phyloP scores from a whole-genome alignment of 257 asterid genomes.

The Ilex aquifolium region DNA sequence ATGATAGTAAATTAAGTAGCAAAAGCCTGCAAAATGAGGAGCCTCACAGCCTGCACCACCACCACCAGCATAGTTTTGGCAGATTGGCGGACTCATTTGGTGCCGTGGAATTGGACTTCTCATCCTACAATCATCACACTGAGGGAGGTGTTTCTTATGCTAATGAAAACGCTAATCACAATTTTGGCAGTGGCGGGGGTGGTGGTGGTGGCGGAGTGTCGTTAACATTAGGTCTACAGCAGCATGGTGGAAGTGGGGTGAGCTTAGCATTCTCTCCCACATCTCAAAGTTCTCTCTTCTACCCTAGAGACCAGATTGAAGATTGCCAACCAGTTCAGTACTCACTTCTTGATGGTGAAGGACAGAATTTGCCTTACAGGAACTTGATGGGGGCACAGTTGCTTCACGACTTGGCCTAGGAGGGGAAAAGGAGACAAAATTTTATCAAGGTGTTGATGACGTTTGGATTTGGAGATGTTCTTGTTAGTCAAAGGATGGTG shows the following conservation, averaged over 20 bases:
- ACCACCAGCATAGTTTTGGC: conserved; percentile 17
- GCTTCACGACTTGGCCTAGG: conserved; percentile 88
- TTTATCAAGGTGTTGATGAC: neutral
- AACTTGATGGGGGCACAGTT: conserved; percentile 90
- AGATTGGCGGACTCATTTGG: conserved; percentile 31
- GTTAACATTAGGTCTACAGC: conserved; percentile 68
- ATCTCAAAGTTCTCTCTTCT: conserved; percentile 47
- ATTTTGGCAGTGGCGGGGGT: conserved; percentile 4
- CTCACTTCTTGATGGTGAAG: conserved; percentile 70
- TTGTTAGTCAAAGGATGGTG: neutral
- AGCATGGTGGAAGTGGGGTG: conserved; percentile 51
- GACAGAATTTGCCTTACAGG: conserved; percentile 72
- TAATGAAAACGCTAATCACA: conserved; percentile 12
- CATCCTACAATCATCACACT: conserved; percentile 40
- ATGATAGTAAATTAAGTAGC: conserved; percentile 12
- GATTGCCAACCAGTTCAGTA: conserved; percentile 65
- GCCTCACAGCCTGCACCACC: conserved; percentile 19
- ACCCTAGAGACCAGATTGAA: conserved; percentile 61
- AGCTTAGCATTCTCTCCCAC: conserved; percentile 44
- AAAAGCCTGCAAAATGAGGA: conserved; percentile 21
- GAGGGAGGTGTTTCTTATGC: conserved; percentile 14
- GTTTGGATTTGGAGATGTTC: neutral
- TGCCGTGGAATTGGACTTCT: conserved; percentile 53
- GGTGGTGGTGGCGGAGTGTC: conserved; percentile 55
- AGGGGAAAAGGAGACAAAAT: neutral